These are phyloP conservation scores for Lactarius evosmus DNA, from an alignment of 768 basidiomycete species.

Conservation along the genomic window DNA sequence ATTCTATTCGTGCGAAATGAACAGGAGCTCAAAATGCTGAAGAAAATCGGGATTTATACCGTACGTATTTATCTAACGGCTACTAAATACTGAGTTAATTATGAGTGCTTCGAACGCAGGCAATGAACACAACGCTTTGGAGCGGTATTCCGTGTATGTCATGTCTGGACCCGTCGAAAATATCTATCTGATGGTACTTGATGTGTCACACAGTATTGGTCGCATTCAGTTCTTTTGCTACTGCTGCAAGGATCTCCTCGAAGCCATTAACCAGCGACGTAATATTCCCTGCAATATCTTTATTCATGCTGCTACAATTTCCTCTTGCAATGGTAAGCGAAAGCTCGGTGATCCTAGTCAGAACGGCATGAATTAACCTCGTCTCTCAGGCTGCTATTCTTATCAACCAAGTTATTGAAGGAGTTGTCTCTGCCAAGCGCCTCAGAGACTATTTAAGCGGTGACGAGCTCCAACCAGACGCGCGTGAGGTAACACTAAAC, in stretches of 20 bases:
- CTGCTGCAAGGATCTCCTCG: slow-evolving; percentile 57
- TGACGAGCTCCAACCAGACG: slow-evolving; percentile 78
- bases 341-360: neutral
- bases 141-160: slow-evolving; percentile 54
- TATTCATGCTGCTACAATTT: slow-evolving; percentile 86
- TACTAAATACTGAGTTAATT: neutral
- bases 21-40: slow-evolving; percentile 75
- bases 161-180: neutral
- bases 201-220: slow-evolving; percentile 51
- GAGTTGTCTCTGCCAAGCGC: slow-evolving; percentile 77
- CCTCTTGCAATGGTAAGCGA: slow-evolving; percentile 72
- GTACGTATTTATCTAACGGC: slow-evolving; percentile 39
- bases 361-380: neutral
- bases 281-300: slow-evolving; percentile 93
- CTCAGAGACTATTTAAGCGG: slow-evolving; percentile 72
- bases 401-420: slow-evolving; percentile 80
- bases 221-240: slow-evolving; percentile 79
- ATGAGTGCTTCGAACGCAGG: slow-evolving; percentile 34
- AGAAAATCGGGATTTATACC: slow-evolving; percentile 74
- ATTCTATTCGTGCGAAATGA: slow-evolving; percentile 80
- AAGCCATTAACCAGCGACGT: slow-evolving; percentile 81
- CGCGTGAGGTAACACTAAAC: slow-evolving; percentile 52
- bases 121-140: slow-evolving; percentile 64
- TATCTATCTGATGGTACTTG: slow-evolving; percentile 9
- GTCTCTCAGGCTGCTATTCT: slow-evolving; percentile 60